Evolutionary conservation across 2,329 filamentous ascomycete species (phyloP), one percentile per base, ranked within the genome.

Genomic region (Colletotrichum sp.): DNA sequence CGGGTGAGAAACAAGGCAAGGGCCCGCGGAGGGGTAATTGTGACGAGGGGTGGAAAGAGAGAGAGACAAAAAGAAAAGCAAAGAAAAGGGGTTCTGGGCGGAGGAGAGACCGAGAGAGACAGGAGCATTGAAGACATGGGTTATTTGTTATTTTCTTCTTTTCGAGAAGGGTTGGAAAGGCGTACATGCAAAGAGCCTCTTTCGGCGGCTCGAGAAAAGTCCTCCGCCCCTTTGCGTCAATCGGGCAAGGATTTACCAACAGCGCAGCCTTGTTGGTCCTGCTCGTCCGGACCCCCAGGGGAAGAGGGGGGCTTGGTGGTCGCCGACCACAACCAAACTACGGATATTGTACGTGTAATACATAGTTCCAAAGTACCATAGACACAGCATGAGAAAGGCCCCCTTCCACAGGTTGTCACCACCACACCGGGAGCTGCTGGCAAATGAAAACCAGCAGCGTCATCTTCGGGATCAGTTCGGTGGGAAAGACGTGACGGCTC

Each of bases 181-280:
- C 56, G 24, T 30, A 52, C 62, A 72, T 72, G 73, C 73, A 72
- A 38, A 64, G 32, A 43, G 21, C 69, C 69, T 64, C 38, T 75
- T 58, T 67, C 26, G 52, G 72, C 61, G 28, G 66, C 34, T 34
- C 28, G 18, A 55, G 32, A 55, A 28, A 48, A 48, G 38, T 48
- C 38, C 38, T n/a, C 18, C 38, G 9, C 30, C 48, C 67, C 60
- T 30, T 66, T 65, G 58, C 43, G 34, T 62, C 15, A 73, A 62
- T 56, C 32, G 15, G 62, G 62, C 55, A 67, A 67, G 55, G 72
- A 72, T 72, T 71, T 61, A 56, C 69, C 55, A 38, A 38, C 55
- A 65, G 32, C 28, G 36, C 36, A 62, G 67, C 67, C 68, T 71
- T 66, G 72, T 71, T 60, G 38, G 52, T 52, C 62, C 26, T 65